These are phyloP conservation scores for Eremothecium cymbalariae DNA, from an alignment of 1,139 yeast species.

Conservation along the genomic window DNA sequence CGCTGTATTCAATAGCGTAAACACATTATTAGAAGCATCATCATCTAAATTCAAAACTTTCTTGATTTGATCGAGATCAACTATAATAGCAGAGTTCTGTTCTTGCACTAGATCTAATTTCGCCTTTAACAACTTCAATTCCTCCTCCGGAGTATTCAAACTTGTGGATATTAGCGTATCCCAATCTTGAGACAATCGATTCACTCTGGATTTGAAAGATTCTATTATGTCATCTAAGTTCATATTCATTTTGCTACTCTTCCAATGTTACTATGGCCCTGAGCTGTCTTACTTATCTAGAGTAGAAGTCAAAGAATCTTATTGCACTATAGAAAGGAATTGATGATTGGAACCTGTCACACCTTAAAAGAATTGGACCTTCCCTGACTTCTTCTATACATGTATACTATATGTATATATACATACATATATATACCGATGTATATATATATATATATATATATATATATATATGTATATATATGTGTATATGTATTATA, in stretches of 20 bases:
- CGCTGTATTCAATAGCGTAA: constrained; percentile 10
- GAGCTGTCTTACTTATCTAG: no score
- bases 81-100: constrained; percentile 19
- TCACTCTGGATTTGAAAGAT: constrained; percentile 11
- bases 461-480: constrained; percentile 1
- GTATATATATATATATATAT: constrained; percentile 4
- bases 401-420: no score
- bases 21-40: constrained; percentile 12
- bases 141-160: constrained; percentile 11
- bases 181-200: constrained; percentile 17
- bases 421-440: no score
- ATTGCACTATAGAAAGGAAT: constrained; percentile 3
- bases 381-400: constrained; percentile 2
- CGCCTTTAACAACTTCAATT: constrained; percentile 13
- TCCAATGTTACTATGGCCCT: no score
- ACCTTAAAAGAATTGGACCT: not conserved
- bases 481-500: constrained; percentile 2
- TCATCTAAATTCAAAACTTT: constrained; percentile 11
- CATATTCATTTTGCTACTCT: constrained; percentile 8
- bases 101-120: constrained; percentile 18
- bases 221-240: constrained; percentile 10
- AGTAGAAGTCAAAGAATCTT: no score
- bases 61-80: constrained; percentile 18
- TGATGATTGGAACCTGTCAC: constrained; percentile 4
- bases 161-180: constrained; percentile 11